Evolutionary conservation across 495 filamentous ascomycete species (phyloP).

Genomic region (Pseudomonodictys pantanalensis): DNA sequence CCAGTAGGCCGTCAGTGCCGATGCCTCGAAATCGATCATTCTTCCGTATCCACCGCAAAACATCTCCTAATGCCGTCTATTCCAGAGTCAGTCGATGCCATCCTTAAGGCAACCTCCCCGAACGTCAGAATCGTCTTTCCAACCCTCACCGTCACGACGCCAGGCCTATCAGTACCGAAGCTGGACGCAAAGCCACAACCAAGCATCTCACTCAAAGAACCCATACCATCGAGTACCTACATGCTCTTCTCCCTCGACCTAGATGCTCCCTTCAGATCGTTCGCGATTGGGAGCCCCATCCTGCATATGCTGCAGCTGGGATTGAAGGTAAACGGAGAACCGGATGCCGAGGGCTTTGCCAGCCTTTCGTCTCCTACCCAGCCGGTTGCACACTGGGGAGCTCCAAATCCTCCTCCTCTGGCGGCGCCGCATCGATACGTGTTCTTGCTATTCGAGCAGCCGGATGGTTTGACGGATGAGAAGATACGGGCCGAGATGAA

Average conservation of each 20-base stretch:
- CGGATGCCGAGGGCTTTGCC: conserved; percentile 11
- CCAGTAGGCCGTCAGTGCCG: too few species aligned
- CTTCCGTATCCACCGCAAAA: too few species aligned
- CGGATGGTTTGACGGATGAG: conserved; percentile 2
- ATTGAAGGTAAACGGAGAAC: not conserved
- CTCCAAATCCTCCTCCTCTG: conserved; percentile 5
- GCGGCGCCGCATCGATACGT: conserved; percentile 14
- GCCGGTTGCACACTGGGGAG: not conserved
- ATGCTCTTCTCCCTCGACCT: not conserved
- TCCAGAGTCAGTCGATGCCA: not conserved
- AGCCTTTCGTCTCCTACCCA: not conserved
- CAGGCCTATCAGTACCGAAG: not conserved
- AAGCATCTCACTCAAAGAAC: not conserved
- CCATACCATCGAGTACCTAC: not conserved
- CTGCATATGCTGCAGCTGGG: conserved; percentile 2
- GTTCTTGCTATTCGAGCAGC: conserved; percentile 18
- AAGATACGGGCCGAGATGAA: conserved; percentile 2
- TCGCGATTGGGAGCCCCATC: conserved; percentile 6
- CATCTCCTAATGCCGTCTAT: not conserved
- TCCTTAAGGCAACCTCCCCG: not conserved
- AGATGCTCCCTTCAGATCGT: conserved; percentile 6
- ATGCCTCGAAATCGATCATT: too few species aligned
- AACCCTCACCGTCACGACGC: not conserved
- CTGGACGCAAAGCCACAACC: not conserved
- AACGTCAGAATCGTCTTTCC: not conserved